Conservation (phyloP, 495 filamentous ascomycete species). For the Podospora didyma region DNA sequence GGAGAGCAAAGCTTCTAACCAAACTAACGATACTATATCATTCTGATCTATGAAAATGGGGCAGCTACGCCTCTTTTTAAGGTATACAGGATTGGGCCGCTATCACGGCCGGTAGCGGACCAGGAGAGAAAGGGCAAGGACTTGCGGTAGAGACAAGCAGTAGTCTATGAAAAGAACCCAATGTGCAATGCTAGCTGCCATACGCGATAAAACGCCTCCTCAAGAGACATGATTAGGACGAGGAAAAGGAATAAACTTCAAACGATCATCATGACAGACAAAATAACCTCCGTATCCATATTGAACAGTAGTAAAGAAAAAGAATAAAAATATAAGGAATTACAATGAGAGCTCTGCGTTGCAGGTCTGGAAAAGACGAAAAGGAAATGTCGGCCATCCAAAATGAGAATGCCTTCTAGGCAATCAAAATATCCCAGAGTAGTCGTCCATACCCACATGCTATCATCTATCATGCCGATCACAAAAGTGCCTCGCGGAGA, state of each 20-base stretch:
- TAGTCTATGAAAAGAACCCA: not conserved
- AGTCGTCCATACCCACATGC: not conserved
- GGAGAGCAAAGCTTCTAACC: not conserved
- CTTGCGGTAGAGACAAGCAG: not conserved
- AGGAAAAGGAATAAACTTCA: not conserved
- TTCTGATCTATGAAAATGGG: conserved; percentile 4
- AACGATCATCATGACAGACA: not conserved
- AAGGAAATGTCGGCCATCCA: too few species aligned
- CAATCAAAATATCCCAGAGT: not conserved
- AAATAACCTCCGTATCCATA: not conserved
- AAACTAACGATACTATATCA: not conserved
- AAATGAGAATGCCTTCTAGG: not conserved
- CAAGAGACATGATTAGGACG: not conserved
- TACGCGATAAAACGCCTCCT: not conserved
- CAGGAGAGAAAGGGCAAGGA: not conserved
- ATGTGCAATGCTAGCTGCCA: not conserved
- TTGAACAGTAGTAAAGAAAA: not conserved
- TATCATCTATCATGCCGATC: not conserved
- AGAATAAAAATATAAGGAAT: not conserved
- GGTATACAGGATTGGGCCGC: not conserved
- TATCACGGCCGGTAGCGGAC: not conserved
- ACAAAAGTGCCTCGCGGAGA: conserved; percentile 32
- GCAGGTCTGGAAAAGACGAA: not conserved
- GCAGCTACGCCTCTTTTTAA: not conserved
- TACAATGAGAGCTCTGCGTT: not conserved